These are phyloP conservation scores for Penicillium lividum DNA, from an alignment of 495 filamentous ascomycete genomes.

Conservation along the genomic window DNA sequence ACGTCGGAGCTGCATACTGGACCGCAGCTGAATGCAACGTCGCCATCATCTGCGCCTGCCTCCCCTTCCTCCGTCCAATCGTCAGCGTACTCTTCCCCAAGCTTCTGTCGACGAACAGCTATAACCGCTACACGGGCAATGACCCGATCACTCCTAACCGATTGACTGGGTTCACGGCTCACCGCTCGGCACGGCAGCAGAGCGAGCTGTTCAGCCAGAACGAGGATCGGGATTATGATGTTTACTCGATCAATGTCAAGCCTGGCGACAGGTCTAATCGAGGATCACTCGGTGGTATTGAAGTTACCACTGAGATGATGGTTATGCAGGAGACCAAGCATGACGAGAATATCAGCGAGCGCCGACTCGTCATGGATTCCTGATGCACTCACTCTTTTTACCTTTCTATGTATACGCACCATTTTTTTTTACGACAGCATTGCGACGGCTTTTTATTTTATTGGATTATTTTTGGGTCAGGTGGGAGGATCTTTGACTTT, in stretches of 20 bases:
- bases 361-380: constrained; percentile 25
- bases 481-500: constrained; percentile 7
- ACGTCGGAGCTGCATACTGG: constrained; percentile 64
- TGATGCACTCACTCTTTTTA: constrained; percentile 15
- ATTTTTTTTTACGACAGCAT: constrained; percentile 13
- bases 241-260: constrained; percentile 39
- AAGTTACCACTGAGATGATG: constrained; percentile 40
- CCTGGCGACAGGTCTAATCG: constrained; percentile 17
- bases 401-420: neutral
- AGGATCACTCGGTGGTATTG: constrained; percentile 29
- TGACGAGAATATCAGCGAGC: constrained; percentile 26
- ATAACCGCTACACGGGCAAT: constrained; percentile 25
- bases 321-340: constrained; percentile 28
- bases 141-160: constrained; percentile 17
- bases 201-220: constrained; percentile 26
- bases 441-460: constrained; percentile 10
- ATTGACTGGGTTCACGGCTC: constrained; percentile 15
- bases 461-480: neutral
- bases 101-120: constrained; percentile 51
- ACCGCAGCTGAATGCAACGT: constrained; percentile 83
- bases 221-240: constrained; percentile 33
- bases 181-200: constrained; percentile 20
- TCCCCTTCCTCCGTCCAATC: constrained; percentile 84
- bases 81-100: constrained; percentile 70
- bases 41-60: constrained; percentile 79